Evolutionary conservation across 192 early-diverging fungal genomes (phyloP).

Genomic region (Kickxella alabastrina): DNA sequence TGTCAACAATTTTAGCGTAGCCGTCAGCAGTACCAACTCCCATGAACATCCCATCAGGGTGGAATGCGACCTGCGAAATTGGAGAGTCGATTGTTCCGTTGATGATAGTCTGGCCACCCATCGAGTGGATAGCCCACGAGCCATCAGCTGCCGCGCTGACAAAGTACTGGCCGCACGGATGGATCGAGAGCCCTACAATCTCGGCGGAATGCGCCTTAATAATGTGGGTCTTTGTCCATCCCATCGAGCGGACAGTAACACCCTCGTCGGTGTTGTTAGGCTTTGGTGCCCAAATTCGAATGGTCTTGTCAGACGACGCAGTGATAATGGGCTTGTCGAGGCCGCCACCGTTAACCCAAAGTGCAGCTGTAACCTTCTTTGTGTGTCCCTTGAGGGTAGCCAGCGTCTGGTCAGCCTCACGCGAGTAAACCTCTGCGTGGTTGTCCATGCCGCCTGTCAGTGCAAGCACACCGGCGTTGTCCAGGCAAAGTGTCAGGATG

Average conservation of each 20-base stretch:
- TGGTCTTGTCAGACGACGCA: constrained; percentile 74
- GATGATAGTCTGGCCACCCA: constrained; percentile 43
- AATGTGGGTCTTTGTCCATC: constrained; percentile 47
- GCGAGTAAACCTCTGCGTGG: constrained; percentile 69
- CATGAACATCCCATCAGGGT: constrained; percentile 89
- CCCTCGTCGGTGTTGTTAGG: constrained; percentile 42
- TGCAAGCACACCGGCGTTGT: constrained; percentile 57
- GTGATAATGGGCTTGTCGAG: constrained; percentile 60
- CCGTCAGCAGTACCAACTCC: constrained; percentile 72
- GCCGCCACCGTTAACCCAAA: constrained; percentile 49
- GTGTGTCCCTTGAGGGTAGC: constrained; percentile 77
- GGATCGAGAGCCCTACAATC: constrained; percentile 69
- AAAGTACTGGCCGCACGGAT: constrained; percentile 79
- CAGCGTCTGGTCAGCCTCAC: constrained; percentile 59
- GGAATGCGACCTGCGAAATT: constrained; percentile 57
- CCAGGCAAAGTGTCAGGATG: constrained; percentile 58
- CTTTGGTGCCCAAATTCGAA: constrained; percentile 68
- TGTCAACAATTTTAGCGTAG: constrained; percentile 77
- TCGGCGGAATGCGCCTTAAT: constrained; percentile 67
- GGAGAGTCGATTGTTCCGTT: constrained; percentile 20
- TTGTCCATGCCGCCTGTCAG: constrained; percentile 81
- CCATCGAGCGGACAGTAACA: constrained; percentile 7
- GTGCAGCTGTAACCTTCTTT: constrained; percentile 71
- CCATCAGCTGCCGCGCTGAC: constrained; percentile 69
- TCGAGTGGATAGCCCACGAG: constrained; percentile 77